These are phyloP conservation scores for Corymbia maculata DNA, from an alignment of 345 rosid genomes.

Conservation along the genomic window DNA sequence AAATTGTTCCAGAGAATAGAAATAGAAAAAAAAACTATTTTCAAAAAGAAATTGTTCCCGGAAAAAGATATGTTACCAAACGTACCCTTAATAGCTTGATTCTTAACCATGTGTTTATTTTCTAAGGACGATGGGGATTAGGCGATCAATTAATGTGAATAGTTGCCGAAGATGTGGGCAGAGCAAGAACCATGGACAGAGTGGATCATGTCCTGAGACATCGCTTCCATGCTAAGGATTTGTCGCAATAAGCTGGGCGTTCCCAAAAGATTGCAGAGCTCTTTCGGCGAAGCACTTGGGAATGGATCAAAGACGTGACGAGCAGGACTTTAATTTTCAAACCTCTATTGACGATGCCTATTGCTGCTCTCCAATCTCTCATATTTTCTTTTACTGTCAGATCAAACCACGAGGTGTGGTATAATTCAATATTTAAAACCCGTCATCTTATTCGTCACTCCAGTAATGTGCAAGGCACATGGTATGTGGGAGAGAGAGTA, in stretches of 20 bases:
- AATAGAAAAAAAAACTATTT: no score
- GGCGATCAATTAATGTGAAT: not conserved
- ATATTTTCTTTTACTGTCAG: not conserved
- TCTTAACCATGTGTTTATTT: not conserved
- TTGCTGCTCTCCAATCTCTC: not conserved
- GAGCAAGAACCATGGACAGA: not conserved
- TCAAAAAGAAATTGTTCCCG: no score
- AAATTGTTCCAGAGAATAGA: no score
- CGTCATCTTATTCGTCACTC: not conserved
- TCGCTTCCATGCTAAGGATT: not conserved
- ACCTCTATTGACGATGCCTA: not conserved
- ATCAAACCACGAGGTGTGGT: not conserved
- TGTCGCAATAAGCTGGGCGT: not conserved
- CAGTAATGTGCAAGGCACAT: not conserved
- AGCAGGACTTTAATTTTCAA: not conserved
- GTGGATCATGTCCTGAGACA: not conserved
- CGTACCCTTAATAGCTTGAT: no score
- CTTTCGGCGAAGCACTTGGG: not conserved
- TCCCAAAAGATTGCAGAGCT: not conserved
- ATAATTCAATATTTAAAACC: not conserved
- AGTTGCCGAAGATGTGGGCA: not conserved
- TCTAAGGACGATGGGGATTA: not conserved
- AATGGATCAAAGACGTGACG: not conserved
- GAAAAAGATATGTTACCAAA: no score
- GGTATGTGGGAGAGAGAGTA: not conserved